Base-by-base conservation (phyloP, 2,329 filamentous ascomycete genomes). In the Botrytis porri region DNA sequence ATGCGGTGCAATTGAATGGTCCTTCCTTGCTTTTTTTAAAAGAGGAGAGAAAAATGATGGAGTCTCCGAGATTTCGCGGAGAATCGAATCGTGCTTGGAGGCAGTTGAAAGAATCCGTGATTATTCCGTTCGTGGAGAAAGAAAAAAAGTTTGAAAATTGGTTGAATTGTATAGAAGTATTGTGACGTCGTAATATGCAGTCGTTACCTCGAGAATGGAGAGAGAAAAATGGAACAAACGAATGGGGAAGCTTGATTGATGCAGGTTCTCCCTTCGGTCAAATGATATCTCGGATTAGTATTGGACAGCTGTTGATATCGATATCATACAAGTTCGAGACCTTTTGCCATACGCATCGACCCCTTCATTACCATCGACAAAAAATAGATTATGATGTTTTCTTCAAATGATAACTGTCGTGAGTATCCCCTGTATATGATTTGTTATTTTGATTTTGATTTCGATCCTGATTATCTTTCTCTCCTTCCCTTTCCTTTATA, bases 181-280 rank as follows among this genome's bases (percentile, higher is more conserved):
- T 37, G 65, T 67, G 65, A 67, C 48, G 64, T 67, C 64, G 64
- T 57, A 22, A 41, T 67, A 67, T 67, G 48, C 64, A 41, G 48
- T 41, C 64, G 25, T n/a, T 32, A 39, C 45, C 51, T 25, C 45
- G 48, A 48, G 62, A 54, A 29, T 39, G 64, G 45, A 48, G 45
- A 54, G 32, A 39, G 7, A 20, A 29, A 66, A 54, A 39, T 35
- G 8, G 6, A 10, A 39, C 45, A 35, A 39, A 54, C 64, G 64
- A 66, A 66, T 66, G 45, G 25, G 64, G 45, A 54, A 51, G 64
- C 29, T 29, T 66, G 64, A 54, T 66, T 54, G 35, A n/a, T 32
- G 43, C 63, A 51, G 12, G 63, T 62, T 14, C 22, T 48, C 29
- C 63, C 29, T 43, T 66, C 29, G 43, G 63, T 48, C 63, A 29